phyloP scores from a whole-genome alignment of 2,329 filamentous ascomycete genomes.

The Aquanectria penicillioides region DNA sequence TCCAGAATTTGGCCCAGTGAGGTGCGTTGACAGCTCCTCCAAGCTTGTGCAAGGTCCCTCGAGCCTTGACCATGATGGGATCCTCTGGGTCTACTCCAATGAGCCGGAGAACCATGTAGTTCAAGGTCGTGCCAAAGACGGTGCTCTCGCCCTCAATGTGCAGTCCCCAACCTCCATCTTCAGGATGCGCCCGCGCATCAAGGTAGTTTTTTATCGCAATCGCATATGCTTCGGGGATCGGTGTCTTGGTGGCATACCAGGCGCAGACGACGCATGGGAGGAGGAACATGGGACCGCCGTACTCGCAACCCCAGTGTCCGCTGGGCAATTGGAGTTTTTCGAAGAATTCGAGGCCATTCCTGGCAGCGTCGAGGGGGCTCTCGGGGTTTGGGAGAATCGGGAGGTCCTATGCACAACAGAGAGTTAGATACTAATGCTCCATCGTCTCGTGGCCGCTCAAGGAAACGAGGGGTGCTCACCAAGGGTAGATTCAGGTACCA shows the following conservation, averaged over 20 bases:
- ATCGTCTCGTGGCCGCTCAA: not conserved
- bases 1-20: conserved; percentile 98
- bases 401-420: conserved; percentile 65
- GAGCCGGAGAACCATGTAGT: conserved; percentile 84
- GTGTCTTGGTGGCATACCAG: conserved; percentile 90
- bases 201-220: conserved; percentile 95
- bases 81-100: conserved; percentile 87
- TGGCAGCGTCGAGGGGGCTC: conserved; percentile 79
- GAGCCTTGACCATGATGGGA: conserved; percentile 84
- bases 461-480: conserved; percentile 62
- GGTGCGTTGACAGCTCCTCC: conserved; percentile 86
- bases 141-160: conserved; percentile 95
- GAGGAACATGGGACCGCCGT: conserved; percentile 97
- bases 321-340: conserved; percentile 87
- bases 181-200: conserved; percentile 82
- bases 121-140: conserved; percentile 89
- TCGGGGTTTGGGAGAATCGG: conserved; percentile 76
- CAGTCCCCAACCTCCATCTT: conserved; percentile 96
- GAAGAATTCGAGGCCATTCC: conserved; percentile 89
- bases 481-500: conserved; percentile 84
- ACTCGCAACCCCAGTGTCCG: conserved; percentile 97
- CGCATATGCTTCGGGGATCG: conserved; percentile 80
- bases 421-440: conserved; percentile 2
- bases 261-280: conserved; percentile 85
- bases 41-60: conserved; percentile 82